Evolutionary conservation across 148 eudicot genomes (phyloP).

Genomic region (Dianthus caryophyllus): DNA sequence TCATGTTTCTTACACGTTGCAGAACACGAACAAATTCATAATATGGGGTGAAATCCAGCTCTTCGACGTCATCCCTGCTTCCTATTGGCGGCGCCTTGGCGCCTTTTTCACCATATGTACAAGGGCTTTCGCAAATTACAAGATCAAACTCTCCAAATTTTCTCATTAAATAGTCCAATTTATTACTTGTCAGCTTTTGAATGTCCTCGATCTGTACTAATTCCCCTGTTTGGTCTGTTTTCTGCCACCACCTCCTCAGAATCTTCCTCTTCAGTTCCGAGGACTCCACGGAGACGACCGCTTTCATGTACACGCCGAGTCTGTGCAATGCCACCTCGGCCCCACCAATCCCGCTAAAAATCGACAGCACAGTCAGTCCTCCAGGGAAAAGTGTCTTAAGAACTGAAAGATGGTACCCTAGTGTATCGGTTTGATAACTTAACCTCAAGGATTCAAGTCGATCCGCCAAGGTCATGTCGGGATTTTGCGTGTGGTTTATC

Average conservation of each 20-base stretch:
- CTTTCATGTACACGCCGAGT: constrained; percentile 68
- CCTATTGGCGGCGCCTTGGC: constrained; percentile 23
- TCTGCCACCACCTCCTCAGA: constrained; percentile 77
- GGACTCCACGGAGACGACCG: constrained; percentile 71
- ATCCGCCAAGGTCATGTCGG: constrained; percentile 45
- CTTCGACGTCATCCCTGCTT: constrained; percentile 24
- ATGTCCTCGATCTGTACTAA: constrained; percentile 68
- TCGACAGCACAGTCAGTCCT: constrained; percentile 60
- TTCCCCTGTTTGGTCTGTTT: constrained; percentile 61
- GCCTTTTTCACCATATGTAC: constrained; percentile 37
- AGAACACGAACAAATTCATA: constrained; percentile 79
- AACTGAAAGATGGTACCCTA: constrained; percentile 72
- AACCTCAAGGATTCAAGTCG: constrained; percentile 55
- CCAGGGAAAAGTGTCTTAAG: constrained; percentile 53
- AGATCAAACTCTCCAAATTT: constrained; percentile 73
- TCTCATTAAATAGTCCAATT: constrained; percentile 41
- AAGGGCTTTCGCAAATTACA: constrained; percentile 67
- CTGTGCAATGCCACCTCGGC: constrained; percentile 72
- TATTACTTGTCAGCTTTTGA: constrained; percentile 55
- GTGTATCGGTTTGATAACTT: constrained; percentile 78
- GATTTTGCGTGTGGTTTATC: constrained; percentile 46
- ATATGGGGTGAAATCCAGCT: constrained; percentile 60
- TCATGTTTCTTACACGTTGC: constrained; percentile 58
- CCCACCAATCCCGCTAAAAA: constrained; percentile 83
- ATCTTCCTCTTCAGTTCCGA: constrained; percentile 57